Base-by-base conservation (phyloP, 441 rosid genomes). In the Pelargonium cotyledonis region DNA sequence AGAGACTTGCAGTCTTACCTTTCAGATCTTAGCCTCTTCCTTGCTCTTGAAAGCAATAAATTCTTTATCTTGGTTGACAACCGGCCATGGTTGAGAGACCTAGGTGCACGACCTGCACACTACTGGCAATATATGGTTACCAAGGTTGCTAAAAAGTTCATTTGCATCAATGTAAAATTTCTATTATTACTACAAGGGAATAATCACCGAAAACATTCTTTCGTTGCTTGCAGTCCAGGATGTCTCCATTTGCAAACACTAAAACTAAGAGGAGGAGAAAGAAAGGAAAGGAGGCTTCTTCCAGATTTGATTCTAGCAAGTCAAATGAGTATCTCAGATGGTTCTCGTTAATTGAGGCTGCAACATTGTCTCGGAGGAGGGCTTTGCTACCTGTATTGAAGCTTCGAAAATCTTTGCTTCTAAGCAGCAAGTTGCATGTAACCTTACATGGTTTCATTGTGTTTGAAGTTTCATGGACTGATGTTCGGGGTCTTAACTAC, bases 401-500 rank as follows among this genome's bases (percentile, higher is more conserved):
- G 72, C 63, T 65, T 60, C 71, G 43, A 19, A 53, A 35, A 49
- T 72, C 72, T 64, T 65, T 66, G 12, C 51, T 31, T 47, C 68
- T 69, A 44, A 73, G 65, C 55, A 71, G 72, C 41, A 66, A 67
- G n/a, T 72, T 74, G 71, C 73, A 70, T 38, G 62, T 63, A 63
- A 71, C 78, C 31, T 73, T 80, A 38, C 71, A 76, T 12, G 83
- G 83, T 5, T 76, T 80, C 51, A 80, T 80, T 66, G 76, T 80
- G 46, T 80, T 80, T n/a, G 80, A 80, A 65, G 78, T 80, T 47
- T 73, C 69, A 31, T 76, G 83, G 83, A 66, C 67, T 29, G 72
- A 74, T 66, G 80, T 80, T 55, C 78, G 78, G 26, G 80, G 83
- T 58, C 63, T 76, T 65, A 76, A 80, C 74, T 80, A 80, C 68